Evolutionary conservation across 495 filamentous ascomycete genomes (phyloP).

Genomic region (Xylaria flabelliformis): DNA sequence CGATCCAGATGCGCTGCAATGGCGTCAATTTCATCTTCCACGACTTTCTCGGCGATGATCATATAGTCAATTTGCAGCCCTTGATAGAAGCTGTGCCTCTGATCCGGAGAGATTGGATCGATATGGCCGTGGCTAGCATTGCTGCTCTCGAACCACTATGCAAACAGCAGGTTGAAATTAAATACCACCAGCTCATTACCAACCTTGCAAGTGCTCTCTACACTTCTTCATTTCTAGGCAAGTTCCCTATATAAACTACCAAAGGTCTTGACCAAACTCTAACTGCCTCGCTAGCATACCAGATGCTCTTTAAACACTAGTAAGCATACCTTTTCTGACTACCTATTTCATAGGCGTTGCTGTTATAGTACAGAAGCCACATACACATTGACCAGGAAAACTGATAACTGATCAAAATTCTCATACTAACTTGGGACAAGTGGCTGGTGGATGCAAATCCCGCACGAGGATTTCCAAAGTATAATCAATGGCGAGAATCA

Average conservation of each 20-base stretch:
- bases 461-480: slow-evolving; percentile 58
- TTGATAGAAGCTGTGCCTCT: slow-evolving; percentile 43
- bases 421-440: background rate
- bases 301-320: slow-evolving; percentile 47
- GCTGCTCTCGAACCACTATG: slow-evolving; percentile 46
- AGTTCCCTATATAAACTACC: background rate
- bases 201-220: slow-evolving; percentile 42
- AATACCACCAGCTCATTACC: slow-evolving; percentile 43
- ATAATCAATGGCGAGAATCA: slow-evolving; percentile 59
- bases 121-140: slow-evolving; percentile 46
- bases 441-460: slow-evolving; percentile 58
- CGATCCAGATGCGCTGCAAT: slow-evolving; percentile 53
- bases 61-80: slow-evolving; percentile 41
- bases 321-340: slow-evolving; percentile 6
- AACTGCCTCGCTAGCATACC: slow-evolving; percentile 40
- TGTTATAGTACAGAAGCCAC: background rate
- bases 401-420: background rate
- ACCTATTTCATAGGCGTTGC: background rate
- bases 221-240: slow-evolving; percentile 43
- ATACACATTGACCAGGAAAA: background rate
- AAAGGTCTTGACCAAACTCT: background rate
- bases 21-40: slow-evolving; percentile 56
- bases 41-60: slow-evolving; percentile 44
- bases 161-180: slow-evolving; percentile 38
- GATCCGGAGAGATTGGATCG: slow-evolving; percentile 42